These are phyloP conservation scores for Aureobasidium sp. DNA, from an alignment of 2,329 filamentous ascomycete genomes.

Conservation along the genomic window DNA sequence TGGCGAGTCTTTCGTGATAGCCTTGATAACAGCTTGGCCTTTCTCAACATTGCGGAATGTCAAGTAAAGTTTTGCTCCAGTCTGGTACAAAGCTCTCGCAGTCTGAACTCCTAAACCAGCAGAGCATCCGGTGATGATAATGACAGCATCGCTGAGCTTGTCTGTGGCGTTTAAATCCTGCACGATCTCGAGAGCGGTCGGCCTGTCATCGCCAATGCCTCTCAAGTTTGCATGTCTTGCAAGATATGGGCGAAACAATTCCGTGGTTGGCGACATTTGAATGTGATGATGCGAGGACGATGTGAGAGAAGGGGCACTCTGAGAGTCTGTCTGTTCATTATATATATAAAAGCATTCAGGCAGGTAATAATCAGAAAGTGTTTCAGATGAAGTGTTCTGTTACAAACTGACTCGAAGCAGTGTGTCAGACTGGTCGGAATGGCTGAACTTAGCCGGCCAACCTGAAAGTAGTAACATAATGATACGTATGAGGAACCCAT, in stretches of 20 bases:
- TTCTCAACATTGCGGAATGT: constrained; percentile 37
- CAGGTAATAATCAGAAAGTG: not conserved
- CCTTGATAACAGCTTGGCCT: constrained; percentile 25
- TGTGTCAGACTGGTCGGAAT: not conserved
- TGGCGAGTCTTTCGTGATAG: constrained; percentile 15
- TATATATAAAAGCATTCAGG: not conserved
- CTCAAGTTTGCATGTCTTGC: not conserved
- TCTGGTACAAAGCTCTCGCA: constrained; percentile 35
- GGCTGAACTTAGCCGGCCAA: no score
- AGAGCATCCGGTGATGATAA: constrained; percentile 38
- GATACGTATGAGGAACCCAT: no score
- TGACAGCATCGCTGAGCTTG: constrained; percentile 29
- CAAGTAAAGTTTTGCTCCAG: constrained; percentile 38
- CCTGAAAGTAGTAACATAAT: no score
- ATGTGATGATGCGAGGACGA: not conserved
- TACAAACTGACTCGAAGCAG: not conserved
- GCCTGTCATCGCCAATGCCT: constrained; percentile 24
- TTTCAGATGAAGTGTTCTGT: not conserved
- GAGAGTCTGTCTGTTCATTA: no score
- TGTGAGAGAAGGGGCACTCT: no score
- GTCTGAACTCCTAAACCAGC: constrained; percentile 39
- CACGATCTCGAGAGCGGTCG: constrained; percentile 21
- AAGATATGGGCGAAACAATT: constrained; percentile 3
- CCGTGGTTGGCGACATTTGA: not conserved
- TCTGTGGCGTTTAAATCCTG: constrained; percentile 22